Evolutionary conservation across 1,284 basidiomycete genomes (phyloP), one percentile per base, ranked within the genome.

Genomic region (Mycosarcoma mackinlayi): DNA sequence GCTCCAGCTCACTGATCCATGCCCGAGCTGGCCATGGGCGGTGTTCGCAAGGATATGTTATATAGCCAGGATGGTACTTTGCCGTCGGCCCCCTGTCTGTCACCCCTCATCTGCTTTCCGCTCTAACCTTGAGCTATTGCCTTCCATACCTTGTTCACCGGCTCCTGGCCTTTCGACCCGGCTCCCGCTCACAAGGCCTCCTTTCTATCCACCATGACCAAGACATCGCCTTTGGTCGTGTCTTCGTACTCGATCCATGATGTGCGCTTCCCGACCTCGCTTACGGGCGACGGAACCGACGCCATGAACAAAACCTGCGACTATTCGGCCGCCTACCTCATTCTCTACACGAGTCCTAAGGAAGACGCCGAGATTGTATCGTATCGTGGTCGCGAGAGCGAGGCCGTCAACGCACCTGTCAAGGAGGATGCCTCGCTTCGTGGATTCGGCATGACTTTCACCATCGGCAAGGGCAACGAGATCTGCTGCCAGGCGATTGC

Each of bases 261-360:
- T 61, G 52, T 61, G 21, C 68, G 57, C 35, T 63, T 72, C 50
- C 65, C 58, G 11, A 70, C 62, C 60, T 66, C 25, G 6, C 21
- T 92, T 50, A 90, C 90, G 16, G 92, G 92, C 27, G 92, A 93
- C 85, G 92, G 92, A 8, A 92, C 92, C 34, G 92, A 93, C 85
- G 92, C 92, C 63, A 91, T 90, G 92, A 94, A 95, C 84, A 92
- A 91, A 37, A 91, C 93, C 84, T 74, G 71, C 58, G 93, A 96
- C 84, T 97, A 97, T 85, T 93, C 92, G 1, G 92, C 93, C 1
- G 94, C 94, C 2, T 96, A 96, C 82, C 86, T 96, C 42, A 88
- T 88, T 9, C 85, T 97, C 55, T 85, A 88, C 75, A 94, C 93
- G 3, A 86, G 89, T 14, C 65, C 70, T 8, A 68, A 65, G 50